These are phyloP conservation scores for Cenchrus fungigraminus DNA, from an alignment of 176 grass and related monocot species.

Conservation along the genomic window DNA sequence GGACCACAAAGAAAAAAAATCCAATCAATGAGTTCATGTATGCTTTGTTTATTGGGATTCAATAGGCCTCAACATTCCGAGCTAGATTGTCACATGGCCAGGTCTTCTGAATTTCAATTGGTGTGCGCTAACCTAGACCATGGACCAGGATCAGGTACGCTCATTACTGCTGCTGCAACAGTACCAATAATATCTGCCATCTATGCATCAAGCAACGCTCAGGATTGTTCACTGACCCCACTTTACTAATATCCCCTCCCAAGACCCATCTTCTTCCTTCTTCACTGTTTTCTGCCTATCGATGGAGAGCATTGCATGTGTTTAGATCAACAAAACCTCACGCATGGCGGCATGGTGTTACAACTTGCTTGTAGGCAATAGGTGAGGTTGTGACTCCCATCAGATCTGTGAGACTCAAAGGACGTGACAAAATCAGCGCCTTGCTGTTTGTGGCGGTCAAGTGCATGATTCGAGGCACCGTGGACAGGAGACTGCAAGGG, in stretches of 20 bases:
- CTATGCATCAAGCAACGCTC: not conserved
- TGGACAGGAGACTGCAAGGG: no score
- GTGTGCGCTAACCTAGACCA: not conserved
- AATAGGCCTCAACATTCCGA: not conserved
- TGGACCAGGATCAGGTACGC: no score
- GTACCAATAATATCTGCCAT: no score
- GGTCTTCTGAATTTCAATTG: slow-evolving; percentile 17
- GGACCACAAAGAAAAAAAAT: slow-evolving; percentile 11
- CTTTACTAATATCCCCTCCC: not conserved
- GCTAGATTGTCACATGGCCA: slow-evolving; percentile 18
- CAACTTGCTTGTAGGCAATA: no score
- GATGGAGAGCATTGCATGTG: not conserved
- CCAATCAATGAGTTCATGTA: not conserved
- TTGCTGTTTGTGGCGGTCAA: no score
- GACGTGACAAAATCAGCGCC: no score
- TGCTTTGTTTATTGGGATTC: not conserved
- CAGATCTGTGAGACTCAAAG: no score
- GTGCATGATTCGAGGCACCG: no score
- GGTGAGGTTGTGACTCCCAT: no score
- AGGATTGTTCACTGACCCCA: not conserved
- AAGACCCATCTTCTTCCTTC: not conserved
- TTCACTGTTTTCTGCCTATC: not conserved
- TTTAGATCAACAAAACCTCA: no score
- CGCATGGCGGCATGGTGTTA: no score
- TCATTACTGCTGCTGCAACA: no score